Conservation (phyloP, 805 yeast genomes). For the Metschnikowia rubicola region DNA sequence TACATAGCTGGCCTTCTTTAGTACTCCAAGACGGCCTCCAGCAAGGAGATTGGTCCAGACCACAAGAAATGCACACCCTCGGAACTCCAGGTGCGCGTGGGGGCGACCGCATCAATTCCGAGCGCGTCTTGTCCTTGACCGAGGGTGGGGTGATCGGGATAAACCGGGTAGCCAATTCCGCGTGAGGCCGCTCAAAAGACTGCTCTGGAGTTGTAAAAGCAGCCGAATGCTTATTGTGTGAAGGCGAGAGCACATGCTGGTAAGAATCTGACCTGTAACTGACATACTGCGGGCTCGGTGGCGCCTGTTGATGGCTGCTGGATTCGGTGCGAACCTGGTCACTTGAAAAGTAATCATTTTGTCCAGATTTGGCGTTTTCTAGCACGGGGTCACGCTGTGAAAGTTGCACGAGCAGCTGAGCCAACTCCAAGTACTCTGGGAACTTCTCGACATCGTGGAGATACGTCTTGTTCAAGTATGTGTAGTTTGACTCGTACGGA, state of each 20-base stretch:
- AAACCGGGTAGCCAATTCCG: slow-evolving; percentile 17
- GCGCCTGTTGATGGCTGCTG: background rate
- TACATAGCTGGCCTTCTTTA: slow-evolving; percentile 90
- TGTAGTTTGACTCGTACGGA: slow-evolving; percentile 52
- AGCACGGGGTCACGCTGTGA: slow-evolving; percentile 18
- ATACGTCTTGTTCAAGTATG: slow-evolving; percentile 47
- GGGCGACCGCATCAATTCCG: slow-evolving; percentile 34
- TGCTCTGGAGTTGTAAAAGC: background rate
- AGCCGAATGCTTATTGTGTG: background rate
- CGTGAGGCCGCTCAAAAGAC: background rate
- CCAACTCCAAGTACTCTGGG: slow-evolving; percentile 47
- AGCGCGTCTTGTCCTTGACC: slow-evolving; percentile 26
- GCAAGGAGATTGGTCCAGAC: slow-evolving; percentile 88
- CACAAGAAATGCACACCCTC: slow-evolving; percentile 85
- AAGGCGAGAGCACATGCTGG: background rate
- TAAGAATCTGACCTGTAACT: background rate
- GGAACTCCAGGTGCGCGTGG: slow-evolving; percentile 26
- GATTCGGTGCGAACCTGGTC: background rate
- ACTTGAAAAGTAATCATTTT: too few species aligned
- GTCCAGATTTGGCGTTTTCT: background rate
- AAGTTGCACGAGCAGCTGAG: slow-evolving; percentile 39
- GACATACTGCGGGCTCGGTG: background rate
- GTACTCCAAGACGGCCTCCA: slow-evolving; percentile 98
- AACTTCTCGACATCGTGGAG: slow-evolving; percentile 46
- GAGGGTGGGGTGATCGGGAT: slow-evolving; percentile 43